Evolutionary conservation across 352 stramenopile species (phyloP), one percentile per base, ranked within the genome.

Genomic region (Phytophthora pisi): DNA sequence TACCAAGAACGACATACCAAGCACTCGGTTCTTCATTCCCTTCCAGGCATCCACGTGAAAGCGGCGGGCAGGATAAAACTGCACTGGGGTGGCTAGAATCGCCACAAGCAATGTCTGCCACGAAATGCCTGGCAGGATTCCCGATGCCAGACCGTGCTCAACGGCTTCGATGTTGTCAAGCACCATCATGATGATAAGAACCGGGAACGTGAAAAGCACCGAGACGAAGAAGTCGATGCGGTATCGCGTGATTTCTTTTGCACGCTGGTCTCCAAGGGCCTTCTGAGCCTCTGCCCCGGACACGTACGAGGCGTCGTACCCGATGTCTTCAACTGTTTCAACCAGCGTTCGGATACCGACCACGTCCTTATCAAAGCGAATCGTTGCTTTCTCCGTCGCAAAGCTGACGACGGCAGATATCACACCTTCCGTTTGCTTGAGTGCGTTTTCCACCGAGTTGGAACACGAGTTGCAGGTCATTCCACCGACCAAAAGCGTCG

Each of bases 1-100:
- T 15, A 99, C 94, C 16, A 99, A 78, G 61, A 99, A 98, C 52
- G 97, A 96, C 98, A 99, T 99, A 26, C 96, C 96, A 7, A 98
- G 77, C 51, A 90, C 79, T 31, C 92, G 79, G 57, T 97, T 92
- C 67, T 91, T 84, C 24, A 99, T 67, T 2, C 88, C 92, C 60
- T 98, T 95, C 74, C 90, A 98, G 8, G 97, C 91, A 66, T 97
- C 93, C 10, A 94, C 68, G 76, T 99, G 98, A 70, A 99, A 99
- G 47, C 89, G 87, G 24, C 82, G 84, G 5, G 91, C 97, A 45
- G 89, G 92, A 61, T 93, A 90, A 72, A 99, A 98, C 74, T 99
- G 96, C 31, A 99, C 96, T 0, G 97, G 97, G 5, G 96, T 98
- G 18, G 97, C 83, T 26, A 99, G 74, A 56, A 96, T 64, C 13